Conservation (phyloP, 139 green algal genomes). For the Micractinium sp. region DNA sequence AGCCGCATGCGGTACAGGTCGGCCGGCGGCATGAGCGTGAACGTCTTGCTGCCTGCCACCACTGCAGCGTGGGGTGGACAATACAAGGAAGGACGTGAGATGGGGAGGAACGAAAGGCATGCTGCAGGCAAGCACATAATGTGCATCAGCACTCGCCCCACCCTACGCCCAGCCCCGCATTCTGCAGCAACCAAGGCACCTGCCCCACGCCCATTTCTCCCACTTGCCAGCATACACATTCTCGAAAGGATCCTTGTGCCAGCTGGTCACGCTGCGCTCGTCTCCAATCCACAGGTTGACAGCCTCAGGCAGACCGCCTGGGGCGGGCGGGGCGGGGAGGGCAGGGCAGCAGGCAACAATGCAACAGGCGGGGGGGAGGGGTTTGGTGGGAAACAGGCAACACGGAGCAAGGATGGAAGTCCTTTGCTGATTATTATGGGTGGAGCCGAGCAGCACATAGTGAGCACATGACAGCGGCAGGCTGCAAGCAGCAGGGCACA, state of each 20-base stretch:
- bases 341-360: background rate
- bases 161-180: background rate
- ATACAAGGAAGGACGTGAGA: background rate
- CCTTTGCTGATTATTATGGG: too few species aligned
- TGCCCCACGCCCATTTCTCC: background rate
- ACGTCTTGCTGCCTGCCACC: conserved; percentile 77
- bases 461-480: too few species aligned
- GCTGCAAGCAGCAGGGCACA: too few species aligned
- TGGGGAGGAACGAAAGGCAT: background rate
- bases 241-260: conserved; percentile 92
- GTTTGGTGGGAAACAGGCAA: too few species aligned
- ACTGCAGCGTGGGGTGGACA: conserved; percentile 44
- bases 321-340: background rate
- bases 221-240: conserved; percentile 69
- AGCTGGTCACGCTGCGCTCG: conserved; percentile 77
- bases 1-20: conserved; percentile 76
- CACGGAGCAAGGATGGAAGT: too few species aligned
- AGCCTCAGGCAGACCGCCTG: conserved; percentile 61
- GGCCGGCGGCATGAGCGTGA: conserved; percentile 81
- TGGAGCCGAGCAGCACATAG: too few species aligned
- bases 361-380: background rate
- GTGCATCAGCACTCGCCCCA: background rate
- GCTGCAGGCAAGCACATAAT: background rate
- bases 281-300: conserved; percentile 88
- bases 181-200: background rate